These are phyloP conservation scores for Euphorbia celastroides DNA, from an alignment of 441 rosid species.

Conservation along the genomic window DNA sequence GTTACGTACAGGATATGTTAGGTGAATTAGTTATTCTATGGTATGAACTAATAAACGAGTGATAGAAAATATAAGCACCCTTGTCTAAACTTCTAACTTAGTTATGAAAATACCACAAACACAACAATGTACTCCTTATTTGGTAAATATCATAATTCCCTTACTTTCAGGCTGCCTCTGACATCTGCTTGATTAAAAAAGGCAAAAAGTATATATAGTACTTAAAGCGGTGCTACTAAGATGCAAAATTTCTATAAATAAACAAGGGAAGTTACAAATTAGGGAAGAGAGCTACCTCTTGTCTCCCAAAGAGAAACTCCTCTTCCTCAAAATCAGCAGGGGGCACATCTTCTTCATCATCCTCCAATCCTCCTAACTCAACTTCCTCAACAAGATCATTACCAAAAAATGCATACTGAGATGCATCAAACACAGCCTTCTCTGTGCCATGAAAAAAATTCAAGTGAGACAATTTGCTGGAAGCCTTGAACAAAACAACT, in stretches of 20 bases:
- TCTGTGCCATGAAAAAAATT: constrained; percentile 33
- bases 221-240: too few species aligned
- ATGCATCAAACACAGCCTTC: constrained; percentile 73
- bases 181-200: not conserved
- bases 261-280: not conserved
- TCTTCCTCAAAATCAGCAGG: constrained; percentile 51
- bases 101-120: not conserved
- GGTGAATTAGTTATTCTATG: too few species aligned
- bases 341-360: constrained; percentile 53
- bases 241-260: too few species aligned
- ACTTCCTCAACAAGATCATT: constrained; percentile 79
- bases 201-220: not conserved
- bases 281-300: constrained; percentile 40
- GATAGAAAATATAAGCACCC: too few species aligned
- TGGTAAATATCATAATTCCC: not conserved
- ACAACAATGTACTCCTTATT: not conserved
- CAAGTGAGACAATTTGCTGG: not conserved
- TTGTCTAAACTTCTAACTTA: too few species aligned
- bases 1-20: too few species aligned
- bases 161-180: not conserved
- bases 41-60: too few species aligned
- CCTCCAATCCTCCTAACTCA: constrained; percentile 94
- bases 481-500: not conserved
- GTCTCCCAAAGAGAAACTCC: constrained; percentile 62
- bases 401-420: constrained; percentile 96